phyloP scores from a whole-genome alignment of 2,329 filamentous ascomycete species.

The Bipolaris oryzae region DNA sequence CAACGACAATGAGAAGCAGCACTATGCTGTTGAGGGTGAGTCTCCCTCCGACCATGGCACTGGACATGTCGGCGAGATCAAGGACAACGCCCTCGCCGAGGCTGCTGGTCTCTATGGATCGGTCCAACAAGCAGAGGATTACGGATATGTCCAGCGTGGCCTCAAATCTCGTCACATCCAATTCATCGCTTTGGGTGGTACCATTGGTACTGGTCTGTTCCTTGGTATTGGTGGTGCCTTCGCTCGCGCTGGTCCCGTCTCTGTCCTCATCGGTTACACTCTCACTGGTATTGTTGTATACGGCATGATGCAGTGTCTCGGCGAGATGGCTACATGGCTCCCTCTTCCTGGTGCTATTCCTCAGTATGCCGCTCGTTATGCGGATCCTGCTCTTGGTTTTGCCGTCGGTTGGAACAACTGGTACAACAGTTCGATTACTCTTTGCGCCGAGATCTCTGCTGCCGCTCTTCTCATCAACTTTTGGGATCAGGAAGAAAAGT shows the following conservation, averaged over 20 bases:
- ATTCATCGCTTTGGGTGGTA: constrained; percentile 65
- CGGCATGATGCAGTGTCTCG: constrained; percentile 52
- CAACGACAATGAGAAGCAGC: constrained; percentile 34
- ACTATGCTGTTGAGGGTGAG: constrained; percentile 28
- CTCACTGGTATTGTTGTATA: constrained; percentile 45
- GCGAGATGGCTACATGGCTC: constrained; percentile 52
- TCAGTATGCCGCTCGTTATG: constrained; percentile 48
- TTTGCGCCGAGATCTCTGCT: constrained; percentile 47
- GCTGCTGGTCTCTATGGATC: constrained; percentile 61
- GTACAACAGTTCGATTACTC: constrained; percentile 44
- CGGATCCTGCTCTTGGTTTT: constrained; percentile 54
- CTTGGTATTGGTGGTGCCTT: constrained; percentile 44
- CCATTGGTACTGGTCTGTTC: constrained; percentile 53
- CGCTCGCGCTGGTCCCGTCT: constrained; percentile 42
- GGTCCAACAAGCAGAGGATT: constrained; percentile 50
- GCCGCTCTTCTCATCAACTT: constrained; percentile 42
- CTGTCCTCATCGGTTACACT: constrained; percentile 46
- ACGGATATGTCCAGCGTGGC: constrained; percentile 25
- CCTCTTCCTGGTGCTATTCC: constrained; percentile 48
- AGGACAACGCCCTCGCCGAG: constrained; percentile 48
- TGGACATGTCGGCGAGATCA: constrained; percentile 32
- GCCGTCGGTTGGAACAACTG: constrained; percentile 34
- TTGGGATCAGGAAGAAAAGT: constrained; percentile 41
- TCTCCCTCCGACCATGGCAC: constrained; percentile 27
- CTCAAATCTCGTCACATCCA: constrained; percentile 63